phyloP scores from a whole-genome alignment of 805 yeast species.

The Lipomyces lipofer region DNA sequence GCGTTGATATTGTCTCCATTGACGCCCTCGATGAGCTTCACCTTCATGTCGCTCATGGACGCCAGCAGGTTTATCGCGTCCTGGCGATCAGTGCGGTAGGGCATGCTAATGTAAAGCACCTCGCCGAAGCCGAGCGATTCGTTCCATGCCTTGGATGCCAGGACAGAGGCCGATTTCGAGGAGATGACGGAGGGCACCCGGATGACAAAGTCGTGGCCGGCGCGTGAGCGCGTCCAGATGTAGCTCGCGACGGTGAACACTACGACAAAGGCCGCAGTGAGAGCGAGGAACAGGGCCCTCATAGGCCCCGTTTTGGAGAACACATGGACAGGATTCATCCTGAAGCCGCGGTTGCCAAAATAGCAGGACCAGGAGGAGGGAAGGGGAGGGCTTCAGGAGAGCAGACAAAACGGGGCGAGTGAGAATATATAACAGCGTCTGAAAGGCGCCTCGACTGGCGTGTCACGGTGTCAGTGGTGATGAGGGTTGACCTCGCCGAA shows the following conservation, averaged over 20 bases:
- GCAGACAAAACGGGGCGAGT: no score
- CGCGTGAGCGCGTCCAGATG: not conserved
- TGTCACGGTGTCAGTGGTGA: no score
- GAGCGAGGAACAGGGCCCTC: not conserved
- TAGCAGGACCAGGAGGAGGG: no score
- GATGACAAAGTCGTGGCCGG: not conserved
- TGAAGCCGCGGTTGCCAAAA: not conserved
- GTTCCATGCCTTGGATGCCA: slow-evolving; percentile 6
- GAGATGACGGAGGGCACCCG: not conserved
- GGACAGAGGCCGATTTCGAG: not conserved
- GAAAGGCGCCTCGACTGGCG: no score
- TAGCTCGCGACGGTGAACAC: not conserved
- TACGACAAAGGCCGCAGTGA: not conserved
- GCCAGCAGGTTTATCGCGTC: slow-evolving; percentile 23
- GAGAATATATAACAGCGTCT: no score
- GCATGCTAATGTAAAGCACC: slow-evolving; percentile 18
- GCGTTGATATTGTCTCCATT: slow-evolving; percentile 12
- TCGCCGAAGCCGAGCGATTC: slow-evolving; percentile 20
- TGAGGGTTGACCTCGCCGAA: no score
- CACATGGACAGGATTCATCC: not conserved
- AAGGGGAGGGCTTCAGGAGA: no score
- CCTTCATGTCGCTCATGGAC: slow-evolving; percentile 14
- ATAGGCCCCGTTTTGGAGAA: not conserved
- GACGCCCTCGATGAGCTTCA: slow-evolving; percentile 13
- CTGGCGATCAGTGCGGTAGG: slow-evolving; percentile 24